Evolutionary conservation across 208 protist species (phyloP).

Genomic region (Leishmania tarentolae): DNA sequence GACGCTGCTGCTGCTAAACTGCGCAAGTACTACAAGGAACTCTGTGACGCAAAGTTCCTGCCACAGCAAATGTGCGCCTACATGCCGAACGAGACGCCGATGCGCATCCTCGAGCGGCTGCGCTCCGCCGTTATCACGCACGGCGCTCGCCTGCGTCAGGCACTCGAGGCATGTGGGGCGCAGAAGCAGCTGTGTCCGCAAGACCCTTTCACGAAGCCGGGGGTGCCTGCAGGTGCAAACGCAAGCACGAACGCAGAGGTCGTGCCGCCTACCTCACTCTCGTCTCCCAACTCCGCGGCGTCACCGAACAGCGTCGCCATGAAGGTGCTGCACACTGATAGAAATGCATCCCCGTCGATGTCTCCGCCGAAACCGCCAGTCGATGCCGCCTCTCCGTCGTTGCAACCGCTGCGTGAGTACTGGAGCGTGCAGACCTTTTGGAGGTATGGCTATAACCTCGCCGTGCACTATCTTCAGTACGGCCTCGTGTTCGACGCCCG

Average conservation of each 20-base stretch:
- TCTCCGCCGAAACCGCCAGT: conserved; percentile 9
- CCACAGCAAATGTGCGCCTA: conserved; percentile 76
- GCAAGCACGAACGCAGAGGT: not conserved
- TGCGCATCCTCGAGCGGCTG: conserved; percentile 69
- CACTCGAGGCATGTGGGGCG: conserved; percentile 36
- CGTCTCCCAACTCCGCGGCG: not conserved
- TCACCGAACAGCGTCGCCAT: not conserved
- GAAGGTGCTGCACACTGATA: not conserved
- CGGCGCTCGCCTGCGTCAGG: conserved; percentile 22
- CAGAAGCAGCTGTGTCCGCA: conserved; percentile 30
- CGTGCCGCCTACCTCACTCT: not conserved
- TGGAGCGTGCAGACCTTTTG: conserved; percentile 70
- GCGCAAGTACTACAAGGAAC: conserved; percentile 72
- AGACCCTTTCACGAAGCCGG: conserved; percentile 26
- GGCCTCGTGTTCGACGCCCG: conserved; percentile 60
- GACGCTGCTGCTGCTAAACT: conserved; percentile 43
- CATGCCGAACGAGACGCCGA: conserved; percentile 61
- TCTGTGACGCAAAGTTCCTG: conserved; percentile 51
- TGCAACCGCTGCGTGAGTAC: not conserved
- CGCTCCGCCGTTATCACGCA: conserved; percentile 43
- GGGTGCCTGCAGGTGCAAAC: not conserved
- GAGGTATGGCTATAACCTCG: conserved; percentile 70
- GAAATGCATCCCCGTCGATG: conserved; percentile 1
- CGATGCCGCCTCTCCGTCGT: not conserved
- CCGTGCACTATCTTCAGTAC: conserved; percentile 80